Base-by-base conservation (phyloP, 2,329 filamentous ascomycete species). In the Polytolypa hystricis region DNA sequence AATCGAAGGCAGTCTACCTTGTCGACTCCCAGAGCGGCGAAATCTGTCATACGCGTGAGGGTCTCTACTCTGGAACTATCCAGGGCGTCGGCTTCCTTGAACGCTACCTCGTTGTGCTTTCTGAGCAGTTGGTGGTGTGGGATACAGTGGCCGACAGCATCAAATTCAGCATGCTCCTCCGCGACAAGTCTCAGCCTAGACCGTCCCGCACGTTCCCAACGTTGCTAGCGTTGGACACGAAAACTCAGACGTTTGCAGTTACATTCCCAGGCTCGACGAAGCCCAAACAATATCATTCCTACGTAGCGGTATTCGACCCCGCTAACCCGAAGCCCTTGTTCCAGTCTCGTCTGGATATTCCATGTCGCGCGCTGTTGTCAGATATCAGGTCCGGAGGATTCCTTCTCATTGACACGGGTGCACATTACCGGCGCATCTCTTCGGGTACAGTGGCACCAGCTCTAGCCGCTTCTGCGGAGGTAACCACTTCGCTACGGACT, bases 131-230 rank as follows among this genome's bases (percentile, higher is more conserved):
- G 6, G 69, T 76, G 27, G 79, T 94, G 23, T 94, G 85, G 67
- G 83, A 98, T 56, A 71, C 93, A 8, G 83, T 96, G 5, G 70
- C 77, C 34, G 83, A 93, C 49, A 72, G 79, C 47, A 68, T 87
- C 31, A 71, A 74, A 23, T 85, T 81, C 51, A 75, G 74, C 33
- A 67, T 81, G 34, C 63, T 70, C 17, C 62, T 86, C 10, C 66
- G 60, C 37, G 34, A 40, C 42, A 20, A 35, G 39, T 18, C 27
- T 33, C 29, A 14, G 40, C 41, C 30, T 2, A 27, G 40, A 18
- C 30, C 37, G 16, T 33, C 35, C 15, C 44, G 37, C 7, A 35
- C 33, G 19, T 16, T 4, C 19, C 44, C 42, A 26, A 53, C 56
- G 17, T 44, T 53, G 30, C 66, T 95, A 7, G 80, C 84, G n/a